Base-by-base conservation (phyloP, 208 protist genomes). In the Leishmania tropica region DNA sequence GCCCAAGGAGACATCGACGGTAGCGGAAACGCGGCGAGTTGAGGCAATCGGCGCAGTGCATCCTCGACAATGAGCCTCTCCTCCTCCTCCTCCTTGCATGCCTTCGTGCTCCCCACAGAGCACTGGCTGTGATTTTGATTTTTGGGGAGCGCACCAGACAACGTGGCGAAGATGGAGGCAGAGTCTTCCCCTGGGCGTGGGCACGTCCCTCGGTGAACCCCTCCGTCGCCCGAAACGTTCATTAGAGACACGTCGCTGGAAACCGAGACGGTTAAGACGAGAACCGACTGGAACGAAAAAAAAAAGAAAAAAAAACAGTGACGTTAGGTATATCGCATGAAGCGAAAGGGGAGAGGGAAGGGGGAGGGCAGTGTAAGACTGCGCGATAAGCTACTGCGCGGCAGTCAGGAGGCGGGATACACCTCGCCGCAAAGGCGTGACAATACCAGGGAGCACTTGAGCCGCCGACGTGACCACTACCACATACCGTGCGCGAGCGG, bases 11-110 rank as follows among this genome's bases (percentile, higher is more conserved):
- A 17, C 47, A 58, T 67, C 28, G 54, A 28, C n/a, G 47, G 21
- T 24, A 51, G 24, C 28, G 76, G 7, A 19, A 77, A 71, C 4
- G 4, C 31, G 62, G 67, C 70, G 47, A 81, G 72, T 8, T 47
- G 28, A 5, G 77, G 77, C 53, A 81, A 45, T 3, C 47, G 72
- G 13, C 77, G 40, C 70, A 79, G 73, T 35, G 72, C 77, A 4
- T 81, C 71, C 2, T 78, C 65, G 40, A 81, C 72, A 10, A 81
- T 24, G 5, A 37, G 40, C 28, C 64, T 40, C 47, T 81, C 82
- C 17, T 80, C 76, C n/a, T 35, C 47, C 48, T 54, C 76, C n/a
- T 35, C 47, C 48, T 54, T 64, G 24, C 40, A 24, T 40, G 73
- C 35, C 13, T 40, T 31, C 21, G 40, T 62, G 13, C 31, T 42